phyloP scores from a whole-genome alignment of 2,329 filamentous ascomycete species.

The Colletotrichum sp. region DNA sequence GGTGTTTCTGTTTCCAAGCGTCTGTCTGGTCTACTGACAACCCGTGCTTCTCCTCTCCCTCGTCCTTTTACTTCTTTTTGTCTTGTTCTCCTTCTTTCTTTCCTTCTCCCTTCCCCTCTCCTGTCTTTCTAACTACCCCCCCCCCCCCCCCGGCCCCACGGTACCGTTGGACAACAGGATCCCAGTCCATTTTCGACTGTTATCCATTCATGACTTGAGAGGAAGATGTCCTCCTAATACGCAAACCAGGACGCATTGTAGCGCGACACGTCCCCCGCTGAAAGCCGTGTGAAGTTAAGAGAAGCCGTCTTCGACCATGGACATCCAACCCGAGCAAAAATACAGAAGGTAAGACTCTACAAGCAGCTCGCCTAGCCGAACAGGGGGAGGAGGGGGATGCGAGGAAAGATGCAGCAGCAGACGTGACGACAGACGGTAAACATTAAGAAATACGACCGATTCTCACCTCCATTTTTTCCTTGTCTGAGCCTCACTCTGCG shows the following conservation, averaged over 20 bases:
- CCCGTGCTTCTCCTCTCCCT: too few relatives aligned
- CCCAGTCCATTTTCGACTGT: not conserved
- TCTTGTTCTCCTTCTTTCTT: too few relatives aligned
- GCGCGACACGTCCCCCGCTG: not conserved
- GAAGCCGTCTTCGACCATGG: not conserved
- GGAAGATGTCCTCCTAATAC: not conserved
- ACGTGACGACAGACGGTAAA: not conserved
- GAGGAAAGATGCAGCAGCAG: not conserved
- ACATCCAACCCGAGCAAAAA: not conserved
- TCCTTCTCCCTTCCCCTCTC: too few relatives aligned
- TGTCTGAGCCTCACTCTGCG: not conserved
- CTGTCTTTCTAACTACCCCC: too few relatives aligned
- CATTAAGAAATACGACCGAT: not conserved
- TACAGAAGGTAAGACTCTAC: not conserved
- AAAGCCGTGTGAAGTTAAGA: not conserved
- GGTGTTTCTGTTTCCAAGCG: too few relatives aligned
- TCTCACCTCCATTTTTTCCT: slow-evolving; percentile 11
- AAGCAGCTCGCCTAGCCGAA: not conserved
- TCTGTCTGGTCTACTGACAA: too few relatives aligned
- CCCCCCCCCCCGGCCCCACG: too few relatives aligned
- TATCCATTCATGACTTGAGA: not conserved
- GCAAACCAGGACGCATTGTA: not conserved
- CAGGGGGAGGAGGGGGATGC: not conserved
- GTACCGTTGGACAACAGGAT: not conserved
- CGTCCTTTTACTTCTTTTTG: too few relatives aligned